Conservation (phyloP, 306 rosid genomes). For the Lithocarpus polystachyus region DNA sequence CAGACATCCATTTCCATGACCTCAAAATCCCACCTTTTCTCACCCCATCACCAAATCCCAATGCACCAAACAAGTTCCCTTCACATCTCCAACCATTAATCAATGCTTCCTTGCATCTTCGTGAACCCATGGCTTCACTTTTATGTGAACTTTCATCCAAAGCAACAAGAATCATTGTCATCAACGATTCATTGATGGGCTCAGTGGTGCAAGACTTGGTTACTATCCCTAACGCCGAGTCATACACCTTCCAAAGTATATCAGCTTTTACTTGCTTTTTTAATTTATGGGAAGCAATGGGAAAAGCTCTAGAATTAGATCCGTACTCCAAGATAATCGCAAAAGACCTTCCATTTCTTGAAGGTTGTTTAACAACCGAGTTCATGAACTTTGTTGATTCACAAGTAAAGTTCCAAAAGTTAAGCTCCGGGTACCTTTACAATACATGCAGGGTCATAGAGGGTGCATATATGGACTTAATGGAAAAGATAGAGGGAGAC, state of each 20-base stretch:
- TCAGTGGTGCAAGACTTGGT: conserved; percentile 44
- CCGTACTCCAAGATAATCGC: conserved; percentile 14
- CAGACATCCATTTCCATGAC: conserved; percentile 53
- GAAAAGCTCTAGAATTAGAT: background rate
- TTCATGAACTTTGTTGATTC: conserved; percentile 30
- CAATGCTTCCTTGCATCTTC: conserved; percentile 43
- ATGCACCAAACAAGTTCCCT: conserved; percentile 40
- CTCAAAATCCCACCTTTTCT: conserved; percentile 35
- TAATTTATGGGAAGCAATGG: conserved; percentile 33
- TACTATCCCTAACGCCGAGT: conserved; percentile 41
- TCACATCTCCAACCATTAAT: conserved; percentile 61
- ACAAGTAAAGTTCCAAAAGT: conserved; percentile 32
- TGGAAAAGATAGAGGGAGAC: conserved; percentile 15
- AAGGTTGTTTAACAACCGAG: conserved; percentile 47
- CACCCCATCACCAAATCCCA: conserved; percentile 55
- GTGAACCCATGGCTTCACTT: conserved; percentile 32
- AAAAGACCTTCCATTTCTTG: conserved; percentile 38
- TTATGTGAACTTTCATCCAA: conserved; percentile 39
- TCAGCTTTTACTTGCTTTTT: conserved; percentile 52
- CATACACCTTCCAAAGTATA: conserved; percentile 56
- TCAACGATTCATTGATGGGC: conserved; percentile 63
- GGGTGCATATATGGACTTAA: conserved; percentile 40
- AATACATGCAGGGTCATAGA: conserved; percentile 54
- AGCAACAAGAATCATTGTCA: conserved; percentile 40
- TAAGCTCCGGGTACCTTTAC: conserved; percentile 39